phyloP scores from a whole-genome alignment of 2,329 filamentous ascomycete species.

The Talaromyces sp. region DNA sequence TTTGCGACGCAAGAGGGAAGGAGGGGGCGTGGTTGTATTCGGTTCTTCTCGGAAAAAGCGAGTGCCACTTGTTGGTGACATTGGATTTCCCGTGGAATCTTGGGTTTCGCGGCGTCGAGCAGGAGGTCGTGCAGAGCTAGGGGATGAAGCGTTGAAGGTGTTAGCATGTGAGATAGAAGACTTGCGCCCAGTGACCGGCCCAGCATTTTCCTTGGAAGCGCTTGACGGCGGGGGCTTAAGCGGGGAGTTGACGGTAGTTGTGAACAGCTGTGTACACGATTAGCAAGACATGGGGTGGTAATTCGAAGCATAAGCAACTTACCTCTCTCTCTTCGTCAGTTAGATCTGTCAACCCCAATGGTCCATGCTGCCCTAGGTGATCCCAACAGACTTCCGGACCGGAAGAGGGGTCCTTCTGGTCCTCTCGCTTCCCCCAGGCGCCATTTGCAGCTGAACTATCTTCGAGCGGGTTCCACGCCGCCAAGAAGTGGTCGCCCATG shows the following conservation, averaged over 20 bases:
- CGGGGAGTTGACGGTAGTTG: slow-evolving; percentile 85
- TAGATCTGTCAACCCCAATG: slow-evolving; percentile 70
- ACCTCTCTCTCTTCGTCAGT: slow-evolving; percentile 63
- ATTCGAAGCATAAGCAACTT: slow-evolving; percentile 18
- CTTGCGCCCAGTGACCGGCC: slow-evolving; percentile 61
- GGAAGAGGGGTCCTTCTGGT: slow-evolving; percentile 66
- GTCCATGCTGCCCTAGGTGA: slow-evolving; percentile 60
- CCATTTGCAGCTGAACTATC: slow-evolving; percentile 58
- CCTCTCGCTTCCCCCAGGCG: slow-evolving; percentile 72
- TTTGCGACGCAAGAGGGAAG: slow-evolving; percentile 55
- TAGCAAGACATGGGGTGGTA: background rate
- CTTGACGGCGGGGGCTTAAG: slow-evolving; percentile 76
- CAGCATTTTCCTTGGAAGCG: slow-evolving; percentile 52
- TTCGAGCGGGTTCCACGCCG: slow-evolving; percentile 73
- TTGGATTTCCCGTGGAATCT: slow-evolving; percentile 54
- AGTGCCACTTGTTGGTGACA: slow-evolving; percentile 44
- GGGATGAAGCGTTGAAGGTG: slow-evolving; percentile 67
- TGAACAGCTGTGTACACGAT: slow-evolving; percentile 60
- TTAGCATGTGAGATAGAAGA: slow-evolving; percentile 65
- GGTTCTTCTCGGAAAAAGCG: slow-evolving; percentile 47
- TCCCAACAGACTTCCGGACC: slow-evolving; percentile 96
- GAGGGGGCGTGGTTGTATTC: slow-evolving; percentile 55
- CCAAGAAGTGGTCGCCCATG: slow-evolving; percentile 63
- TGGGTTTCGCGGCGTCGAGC: slow-evolving; percentile 82
- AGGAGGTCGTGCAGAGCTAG: slow-evolving; percentile 66